Evolutionary conservation across 352 stramenopile species (phyloP), one percentile per base, ranked within the genome.

Genomic region (Pythium biforme): DNA sequence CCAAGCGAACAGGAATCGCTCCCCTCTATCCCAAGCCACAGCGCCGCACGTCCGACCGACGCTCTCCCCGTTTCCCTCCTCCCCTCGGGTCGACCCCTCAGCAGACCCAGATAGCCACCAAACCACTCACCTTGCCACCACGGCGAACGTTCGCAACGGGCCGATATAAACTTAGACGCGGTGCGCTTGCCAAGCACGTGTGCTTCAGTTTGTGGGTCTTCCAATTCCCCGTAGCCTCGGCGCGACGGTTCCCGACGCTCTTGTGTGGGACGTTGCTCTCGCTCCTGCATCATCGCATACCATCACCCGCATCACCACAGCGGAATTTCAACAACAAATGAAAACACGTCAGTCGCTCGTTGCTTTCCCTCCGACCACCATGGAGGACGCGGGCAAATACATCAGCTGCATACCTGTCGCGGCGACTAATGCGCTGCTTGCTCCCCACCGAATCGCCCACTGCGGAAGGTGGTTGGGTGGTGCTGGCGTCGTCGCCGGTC

Each of bases 361-460:
- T 11, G 31, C 5, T 34, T 34, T 34, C 31, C 31, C 31, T 10
- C 31, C 31, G 10, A 34, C 10, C 10, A n/a, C n/a, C n/a, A n/a
- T n/a, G n/a, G n/a, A n/a, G n/a, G n/a, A n/a, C n/a, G n/a, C n/a
- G n/a, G n/a, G n/a, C n/a, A n/a, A n/a, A n/a, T n/a, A n/a, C n/a
- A n/a, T n/a, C n/a, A n/a, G n/a, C 31, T 12, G 31, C 31, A 37
- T 37, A 1, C 8, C 31, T 37, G 31, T 11, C 31, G 31, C 31
- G 8, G 31, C 10, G 8, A 37, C 31, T 37, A 37, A 5, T 2
- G 17, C 37, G 37, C n/a, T 43, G 37, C 1, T 9, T 47, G 40
- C 40, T 34, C 26, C 23, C 33, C 58, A 65, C 58, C 49, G 25
- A 53, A 29, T 59, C 58, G 58, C 58, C 58, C 34, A 65, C 58